Conservation (phyloP, 345 rosid species). For the Fremontodendron californicum region DNA sequence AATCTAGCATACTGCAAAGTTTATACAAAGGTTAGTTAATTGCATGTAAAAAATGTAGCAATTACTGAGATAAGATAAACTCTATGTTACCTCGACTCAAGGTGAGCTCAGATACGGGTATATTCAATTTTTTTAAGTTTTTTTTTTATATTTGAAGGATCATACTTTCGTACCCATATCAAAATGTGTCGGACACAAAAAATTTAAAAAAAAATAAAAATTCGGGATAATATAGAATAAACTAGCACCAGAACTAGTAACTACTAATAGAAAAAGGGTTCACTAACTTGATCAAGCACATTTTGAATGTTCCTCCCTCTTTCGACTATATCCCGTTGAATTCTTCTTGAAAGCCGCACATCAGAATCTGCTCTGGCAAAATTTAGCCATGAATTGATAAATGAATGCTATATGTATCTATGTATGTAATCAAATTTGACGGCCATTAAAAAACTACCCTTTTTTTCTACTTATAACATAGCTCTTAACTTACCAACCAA, state of each 20-base stretch:
- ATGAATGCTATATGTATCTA: background rate
- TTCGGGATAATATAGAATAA: no score
- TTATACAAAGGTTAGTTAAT: background rate
- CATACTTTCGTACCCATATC: no score
- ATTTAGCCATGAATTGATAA: slow-evolving; percentile 13
- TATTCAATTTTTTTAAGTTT: no score
- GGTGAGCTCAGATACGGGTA: no score
- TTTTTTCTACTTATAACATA: background rate
- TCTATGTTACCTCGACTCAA: no score
- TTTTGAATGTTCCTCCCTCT: slow-evolving; percentile 73
- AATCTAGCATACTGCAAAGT: slow-evolving; percentile 70
- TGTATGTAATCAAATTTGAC: no score
- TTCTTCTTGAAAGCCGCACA: slow-evolving; percentile 74
- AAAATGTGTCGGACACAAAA: no score
- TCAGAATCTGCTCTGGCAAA: slow-evolving; percentile 98
- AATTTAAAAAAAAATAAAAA: no score
- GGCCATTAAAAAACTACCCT: background rate
- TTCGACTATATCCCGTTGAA: slow-evolving; percentile 73
- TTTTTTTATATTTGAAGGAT: no score
- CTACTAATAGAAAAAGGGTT: background rate
- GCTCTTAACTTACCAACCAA: background rate
- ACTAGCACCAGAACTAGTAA: background rate
- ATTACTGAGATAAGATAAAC: no score
- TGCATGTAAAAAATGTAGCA: no score
- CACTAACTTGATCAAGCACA: slow-evolving; percentile 77